These are phyloP conservation scores for Naganishia liquefaciens DNA, from an alignment of 1,284 basidiomycete genomes.

Conservation along the genomic window DNA sequence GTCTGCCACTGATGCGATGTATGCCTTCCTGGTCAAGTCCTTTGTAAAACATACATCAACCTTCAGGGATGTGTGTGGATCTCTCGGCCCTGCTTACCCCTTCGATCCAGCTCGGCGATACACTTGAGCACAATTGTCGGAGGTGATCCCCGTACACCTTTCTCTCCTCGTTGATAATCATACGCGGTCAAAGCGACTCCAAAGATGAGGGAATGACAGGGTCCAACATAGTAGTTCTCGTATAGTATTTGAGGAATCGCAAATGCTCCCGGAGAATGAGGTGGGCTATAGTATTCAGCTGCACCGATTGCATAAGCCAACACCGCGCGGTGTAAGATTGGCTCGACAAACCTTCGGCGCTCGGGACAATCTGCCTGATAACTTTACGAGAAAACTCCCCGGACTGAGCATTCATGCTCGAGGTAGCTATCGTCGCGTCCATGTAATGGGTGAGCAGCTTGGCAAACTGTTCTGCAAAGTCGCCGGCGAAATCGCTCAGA, in stretches of 20 bases:
- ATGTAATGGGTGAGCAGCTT: conserved; percentile 69
- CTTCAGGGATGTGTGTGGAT: not conserved
- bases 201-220: conserved; percentile 78
- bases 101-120: conserved; percentile 77
- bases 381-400: conserved; percentile 54
- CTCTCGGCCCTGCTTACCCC: conserved; percentile 46
- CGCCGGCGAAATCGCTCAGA: conserved; percentile 77
- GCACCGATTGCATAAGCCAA: not conserved
- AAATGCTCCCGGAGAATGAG: not conserved
- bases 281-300: conserved; percentile 14
- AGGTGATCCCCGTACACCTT: conserved; percentile 62
- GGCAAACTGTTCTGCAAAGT: conserved; percentile 66
- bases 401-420: conserved; percentile 60
- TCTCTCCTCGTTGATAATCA: conserved; percentile 73
- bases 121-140: conserved; percentile 84
- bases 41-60: conserved; percentile 9
- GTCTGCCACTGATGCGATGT: conserved; percentile 65
- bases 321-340: conserved; percentile 41
- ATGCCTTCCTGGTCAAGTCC: conserved; percentile 79
- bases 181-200: conserved; percentile 91
- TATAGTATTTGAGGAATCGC: conserved; percentile 53
- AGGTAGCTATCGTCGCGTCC: conserved; percentile 64
- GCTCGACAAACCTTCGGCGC: conserved; percentile 51
- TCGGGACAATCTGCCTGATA: conserved; percentile 55
- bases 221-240: conserved; percentile 79